Percentiles rank a stretch among this genome's conserved stretches.
These are phyloP conservation scores for Glycine soja DNA, from an alignment of 306 rosid species.

Conservation along the genomic window DNA sequence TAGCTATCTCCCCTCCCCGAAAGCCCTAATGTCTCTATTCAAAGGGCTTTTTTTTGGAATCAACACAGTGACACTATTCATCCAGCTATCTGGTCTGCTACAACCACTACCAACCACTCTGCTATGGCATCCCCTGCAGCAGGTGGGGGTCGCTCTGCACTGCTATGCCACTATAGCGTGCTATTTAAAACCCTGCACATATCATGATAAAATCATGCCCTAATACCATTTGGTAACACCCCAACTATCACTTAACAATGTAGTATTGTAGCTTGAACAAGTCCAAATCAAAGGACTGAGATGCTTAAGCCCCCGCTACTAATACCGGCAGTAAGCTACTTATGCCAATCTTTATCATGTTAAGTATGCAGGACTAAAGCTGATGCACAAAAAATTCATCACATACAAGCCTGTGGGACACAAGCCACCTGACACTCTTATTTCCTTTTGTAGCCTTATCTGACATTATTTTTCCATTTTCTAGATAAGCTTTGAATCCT, in stretches of 20 bases:
- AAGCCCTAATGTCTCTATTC: too few relatives aligned
- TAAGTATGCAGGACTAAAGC: neutral
- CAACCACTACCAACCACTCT: too few relatives aligned
- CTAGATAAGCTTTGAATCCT: neutral
- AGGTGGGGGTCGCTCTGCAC: too few relatives aligned
- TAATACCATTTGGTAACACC: neutral
- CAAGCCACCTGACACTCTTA: slow-evolving; percentile 7
- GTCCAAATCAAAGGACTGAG: neutral
- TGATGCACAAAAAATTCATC: neutral
- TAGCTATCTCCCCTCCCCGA: too few relatives aligned
- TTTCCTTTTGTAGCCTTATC: neutral
- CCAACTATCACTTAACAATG: neutral
- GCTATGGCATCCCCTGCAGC: too few relatives aligned
- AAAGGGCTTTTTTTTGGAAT: too few relatives aligned
- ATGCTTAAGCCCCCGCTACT: neutral
- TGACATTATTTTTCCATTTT: neutral
- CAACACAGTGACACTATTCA: too few relatives aligned
- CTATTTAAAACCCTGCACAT: neutral
- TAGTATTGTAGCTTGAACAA: slow-evolving; percentile 23
- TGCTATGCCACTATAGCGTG: too few relatives aligned
- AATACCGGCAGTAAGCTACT: neutral
- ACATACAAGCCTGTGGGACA: slow-evolving; percentile 12
- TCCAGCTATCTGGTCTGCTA: too few relatives aligned
- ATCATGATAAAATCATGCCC: slow-evolving; percentile 2
- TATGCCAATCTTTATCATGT: neutral